phyloP scores from a whole-genome alignment of 2,329 filamentous ascomycete species.

The Nannizziopsis barbatae region DNA sequence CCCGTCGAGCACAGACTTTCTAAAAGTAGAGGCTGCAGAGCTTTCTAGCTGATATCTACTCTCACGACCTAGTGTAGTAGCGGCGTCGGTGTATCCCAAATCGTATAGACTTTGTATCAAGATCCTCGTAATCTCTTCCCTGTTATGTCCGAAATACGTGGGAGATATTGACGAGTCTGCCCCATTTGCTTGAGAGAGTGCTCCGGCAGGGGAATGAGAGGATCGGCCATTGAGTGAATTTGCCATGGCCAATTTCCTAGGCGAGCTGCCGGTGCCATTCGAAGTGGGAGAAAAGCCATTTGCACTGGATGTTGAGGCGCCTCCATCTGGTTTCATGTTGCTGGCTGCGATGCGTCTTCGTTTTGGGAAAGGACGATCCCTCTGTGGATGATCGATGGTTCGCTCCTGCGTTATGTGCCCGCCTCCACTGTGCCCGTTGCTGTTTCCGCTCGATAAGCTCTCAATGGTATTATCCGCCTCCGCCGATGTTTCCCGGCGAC shows the following conservation, averaged over 20 bases:
- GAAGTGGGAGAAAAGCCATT: slow-evolving; percentile 47
- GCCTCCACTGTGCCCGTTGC: slow-evolving; percentile 20
- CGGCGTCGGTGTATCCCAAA: slow-evolving; percentile 72
- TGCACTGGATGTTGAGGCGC: slow-evolving; percentile 34
- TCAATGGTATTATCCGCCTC: slow-evolving; percentile 19
- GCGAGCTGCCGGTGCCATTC: slow-evolving; percentile 44
- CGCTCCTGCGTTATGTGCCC: slow-evolving; percentile 20
- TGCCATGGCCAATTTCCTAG: slow-evolving; percentile 39
- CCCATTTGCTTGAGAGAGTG: slow-evolving; percentile 32
- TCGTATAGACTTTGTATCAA: slow-evolving; percentile 84
- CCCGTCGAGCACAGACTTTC: slow-evolving; percentile 66
- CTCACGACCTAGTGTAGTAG: slow-evolving; percentile 61
- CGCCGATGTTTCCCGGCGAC: slow-evolving; percentile 23
- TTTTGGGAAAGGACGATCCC: slow-evolving; percentile 38
- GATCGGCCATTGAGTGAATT: slow-evolving; percentile 47
- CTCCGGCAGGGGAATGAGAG: slow-evolving; percentile 26
- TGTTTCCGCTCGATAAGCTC: slow-evolving; percentile 18
- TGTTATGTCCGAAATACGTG: slow-evolving; percentile 71
- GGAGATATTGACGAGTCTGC: slow-evolving; percentile 22
- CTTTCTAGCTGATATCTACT: slow-evolving; percentile 85
- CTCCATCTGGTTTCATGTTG: slow-evolving; percentile 54
- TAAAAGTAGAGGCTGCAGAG: slow-evolving; percentile 72
- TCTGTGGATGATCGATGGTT: slow-evolving; percentile 18
- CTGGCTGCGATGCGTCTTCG: slow-evolving; percentile 45
- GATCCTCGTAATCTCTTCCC: slow-evolving; percentile 85